A percentile compares a stretch with the other conserved stretches of the same genome.
Conservation (phyloP, 1,284 basidiomycete species). For the Acaromyces ingoldii region DNA sequence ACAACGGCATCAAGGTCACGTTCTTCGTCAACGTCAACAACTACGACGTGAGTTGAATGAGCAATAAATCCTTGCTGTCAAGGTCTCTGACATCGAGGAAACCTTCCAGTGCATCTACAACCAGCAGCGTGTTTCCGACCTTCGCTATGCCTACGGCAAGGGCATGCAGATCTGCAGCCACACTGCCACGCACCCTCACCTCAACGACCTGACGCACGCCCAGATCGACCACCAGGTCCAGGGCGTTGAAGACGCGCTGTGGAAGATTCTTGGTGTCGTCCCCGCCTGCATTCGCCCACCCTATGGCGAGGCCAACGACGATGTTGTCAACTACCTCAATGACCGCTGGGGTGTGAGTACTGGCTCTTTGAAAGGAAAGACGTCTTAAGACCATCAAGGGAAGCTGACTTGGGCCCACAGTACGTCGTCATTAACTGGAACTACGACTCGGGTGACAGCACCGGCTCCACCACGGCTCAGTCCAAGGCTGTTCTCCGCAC, state of each 20-base stretch:
- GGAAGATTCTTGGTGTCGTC: constrained; percentile 37
- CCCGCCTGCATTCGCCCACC: constrained; percentile 37
- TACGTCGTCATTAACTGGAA: constrained; percentile 38
- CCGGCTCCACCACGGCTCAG: constrained; percentile 15
- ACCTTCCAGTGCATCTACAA: constrained; percentile 26
- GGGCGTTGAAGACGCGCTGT: constrained; percentile 36
- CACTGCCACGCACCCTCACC: constrained; percentile 31
- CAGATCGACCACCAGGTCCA: constrained; percentile 32
- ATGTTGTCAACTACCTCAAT: constrained; percentile 30
- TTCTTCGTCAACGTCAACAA: constrained; percentile 47
- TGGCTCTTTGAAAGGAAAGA: too few species aligned
- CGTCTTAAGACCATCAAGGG: too few species aligned
- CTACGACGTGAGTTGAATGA: constrained; percentile 11
- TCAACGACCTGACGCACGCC: constrained; percentile 18
- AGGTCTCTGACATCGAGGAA: not conserved
- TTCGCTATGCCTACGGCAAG: constrained; percentile 21
- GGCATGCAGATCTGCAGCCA: constrained; percentile 39
- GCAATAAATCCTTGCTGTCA: too few species aligned
- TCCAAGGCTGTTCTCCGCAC: constrained; percentile 21
- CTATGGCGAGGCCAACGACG: constrained; percentile 24
- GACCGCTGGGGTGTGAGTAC: constrained; percentile 28
- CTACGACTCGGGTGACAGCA: constrained; percentile 27
- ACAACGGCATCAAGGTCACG: constrained; percentile 23
- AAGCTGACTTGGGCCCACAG: too few species aligned
- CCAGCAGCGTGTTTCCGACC: constrained; percentile 4